phyloP scores from a whole-genome alignment of 1,139 yeast genomes.

The Sugiyamaella paludigena region DNA sequence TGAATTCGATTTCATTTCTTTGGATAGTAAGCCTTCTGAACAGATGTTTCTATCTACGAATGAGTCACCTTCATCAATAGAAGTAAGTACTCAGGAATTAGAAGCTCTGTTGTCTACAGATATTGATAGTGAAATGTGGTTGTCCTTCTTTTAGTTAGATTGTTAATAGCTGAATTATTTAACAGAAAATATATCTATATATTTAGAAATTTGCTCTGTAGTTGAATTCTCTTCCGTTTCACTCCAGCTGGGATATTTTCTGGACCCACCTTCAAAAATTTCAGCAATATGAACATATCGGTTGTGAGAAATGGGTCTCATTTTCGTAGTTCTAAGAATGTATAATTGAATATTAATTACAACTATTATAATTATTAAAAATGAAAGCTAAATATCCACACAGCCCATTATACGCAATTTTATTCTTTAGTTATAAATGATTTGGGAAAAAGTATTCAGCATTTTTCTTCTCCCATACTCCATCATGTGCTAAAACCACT shows the following conservation, averaged over 20 bases:
- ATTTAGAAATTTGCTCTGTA: no score
- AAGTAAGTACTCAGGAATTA: constrained; percentile 20
- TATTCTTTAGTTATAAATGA: constrained; percentile 1
- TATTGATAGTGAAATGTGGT: constrained; percentile 23
- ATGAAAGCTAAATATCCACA: no score
- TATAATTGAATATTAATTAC: no score
- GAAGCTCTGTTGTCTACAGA: constrained; percentile 23
- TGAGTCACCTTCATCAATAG: constrained; percentile 13
- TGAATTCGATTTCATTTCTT: not conserved
- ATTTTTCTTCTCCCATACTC: constrained; percentile 5
- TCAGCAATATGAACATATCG: no score
- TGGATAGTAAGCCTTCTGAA: not conserved
- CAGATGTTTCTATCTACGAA: not conserved
- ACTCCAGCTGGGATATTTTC: no score
- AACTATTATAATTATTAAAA: no score
- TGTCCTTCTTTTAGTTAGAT: constrained; percentile 20
- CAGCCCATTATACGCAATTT: not conserved
- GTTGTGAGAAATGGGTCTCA: no score
- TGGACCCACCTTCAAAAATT: no score
- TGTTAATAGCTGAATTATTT: no score
- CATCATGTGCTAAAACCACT: constrained; percentile 12
- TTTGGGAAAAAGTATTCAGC: constrained; percentile 6
- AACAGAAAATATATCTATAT: no score
- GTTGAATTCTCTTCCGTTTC: no score
- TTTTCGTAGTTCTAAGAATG: no score